Conservation (phyloP, 2,329 filamentous ascomycete species). For the Tolypocladium tundrense region DNA sequence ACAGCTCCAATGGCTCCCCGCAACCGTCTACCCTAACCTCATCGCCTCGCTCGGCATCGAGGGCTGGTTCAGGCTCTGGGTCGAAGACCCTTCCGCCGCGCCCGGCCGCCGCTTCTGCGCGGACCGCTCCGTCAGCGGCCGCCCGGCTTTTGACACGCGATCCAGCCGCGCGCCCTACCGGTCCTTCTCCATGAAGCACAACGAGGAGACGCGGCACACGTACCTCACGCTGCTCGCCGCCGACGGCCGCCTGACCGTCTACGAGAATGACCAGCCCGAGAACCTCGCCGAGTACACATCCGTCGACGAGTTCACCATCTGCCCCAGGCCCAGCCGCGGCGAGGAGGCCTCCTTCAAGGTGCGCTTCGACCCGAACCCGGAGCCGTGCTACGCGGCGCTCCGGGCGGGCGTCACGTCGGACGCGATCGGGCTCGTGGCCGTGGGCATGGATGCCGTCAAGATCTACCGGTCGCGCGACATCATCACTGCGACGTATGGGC, state of each 20-base stretch:
- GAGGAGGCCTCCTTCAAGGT: conserved; percentile 84
- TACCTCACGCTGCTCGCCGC: conserved; percentile 78
- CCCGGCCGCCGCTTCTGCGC: conserved; percentile 73
- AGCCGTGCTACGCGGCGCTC: conserved; percentile 68
- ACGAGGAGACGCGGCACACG: conserved; percentile 69
- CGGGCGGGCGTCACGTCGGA: conserved; percentile 73
- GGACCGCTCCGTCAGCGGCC: conserved; percentile 36
- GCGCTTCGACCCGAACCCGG: conserved; percentile 77
- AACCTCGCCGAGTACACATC: conserved; percentile 65
- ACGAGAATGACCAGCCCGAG: conserved; percentile 79
- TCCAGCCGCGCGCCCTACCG: conserved; percentile 55
- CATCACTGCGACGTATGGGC: conserved; percentile 39
- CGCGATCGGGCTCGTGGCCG: conserved; percentile 71
- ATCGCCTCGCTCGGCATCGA: conserved; percentile 84
- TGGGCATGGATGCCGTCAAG: conserved; percentile 72
- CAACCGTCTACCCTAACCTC: conserved; percentile 76
- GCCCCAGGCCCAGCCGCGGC: conserved; percentile 59
- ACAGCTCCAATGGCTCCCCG: conserved; percentile 86
- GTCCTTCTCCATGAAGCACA: conserved; percentile 76
- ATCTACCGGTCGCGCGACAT: conserved; percentile 68
- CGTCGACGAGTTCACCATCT: conserved; percentile 68
- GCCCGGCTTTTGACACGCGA: conserved; percentile 44
- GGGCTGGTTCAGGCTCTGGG: conserved; percentile 85
- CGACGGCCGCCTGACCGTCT: conserved; percentile 69
- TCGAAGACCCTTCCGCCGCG: conserved; percentile 74